phyloP scores from a whole-genome alignment of 441 rosid genomes.

The Croton laevigatus region DNA sequence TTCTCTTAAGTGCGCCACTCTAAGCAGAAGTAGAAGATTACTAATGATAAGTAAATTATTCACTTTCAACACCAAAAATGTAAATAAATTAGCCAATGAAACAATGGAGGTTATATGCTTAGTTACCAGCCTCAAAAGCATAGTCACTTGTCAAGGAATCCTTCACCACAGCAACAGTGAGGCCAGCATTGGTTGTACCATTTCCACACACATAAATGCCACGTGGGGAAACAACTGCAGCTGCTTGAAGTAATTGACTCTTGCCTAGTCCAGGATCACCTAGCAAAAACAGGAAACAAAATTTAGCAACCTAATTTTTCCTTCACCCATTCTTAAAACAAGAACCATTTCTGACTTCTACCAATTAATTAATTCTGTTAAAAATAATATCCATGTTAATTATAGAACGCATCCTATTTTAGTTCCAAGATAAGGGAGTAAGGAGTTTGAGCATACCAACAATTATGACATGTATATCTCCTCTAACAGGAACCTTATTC shows the following conservation, averaged over 20 bases:
- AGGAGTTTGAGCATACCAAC: constrained; percentile 61
- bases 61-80: constrained; percentile 16
- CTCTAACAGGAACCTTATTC: constrained; percentile 98
- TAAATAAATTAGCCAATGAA: constrained; percentile 9
- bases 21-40: constrained; percentile 1
- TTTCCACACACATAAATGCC: constrained; percentile 99
- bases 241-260: constrained; percentile 98
- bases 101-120: constrained; percentile 24
- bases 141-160: constrained; percentile 90
- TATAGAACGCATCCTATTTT: not conserved
- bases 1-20: not conserved
- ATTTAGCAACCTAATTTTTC: constrained; percentile 15
- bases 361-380: not conserved
- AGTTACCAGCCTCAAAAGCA: constrained; percentile 96
- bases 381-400: not conserved
- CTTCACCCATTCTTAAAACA: not conserved
- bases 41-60: constrained; percentile 5
- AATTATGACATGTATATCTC: constrained; percentile 96
- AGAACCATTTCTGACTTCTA: not conserved
- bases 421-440: constrained; percentile 9
- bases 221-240: constrained; percentile 90
- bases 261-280: constrained; percentile 99
- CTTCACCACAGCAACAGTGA: constrained; percentile 96
- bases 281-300: constrained; percentile 29
- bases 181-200: constrained; percentile 96